Evolutionary conservation across 139 green algal genomes (phyloP), one percentile per base, ranked within the genome.

Genomic region (Eudorina sp.): DNA sequence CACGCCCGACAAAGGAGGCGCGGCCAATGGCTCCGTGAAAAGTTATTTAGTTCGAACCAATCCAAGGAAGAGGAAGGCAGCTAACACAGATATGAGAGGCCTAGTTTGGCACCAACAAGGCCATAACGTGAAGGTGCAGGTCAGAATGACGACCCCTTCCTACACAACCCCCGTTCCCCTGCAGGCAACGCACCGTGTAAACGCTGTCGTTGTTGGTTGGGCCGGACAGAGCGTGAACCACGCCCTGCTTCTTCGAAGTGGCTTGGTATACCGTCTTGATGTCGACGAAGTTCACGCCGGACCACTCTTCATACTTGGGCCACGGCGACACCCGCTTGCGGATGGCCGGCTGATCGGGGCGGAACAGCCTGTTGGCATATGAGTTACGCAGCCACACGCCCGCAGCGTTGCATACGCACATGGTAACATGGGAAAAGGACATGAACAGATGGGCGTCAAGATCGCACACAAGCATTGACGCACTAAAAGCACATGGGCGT

Each of bases 321-420:
- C 74, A 83, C 19, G 74, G 74, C 74, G 48, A 46, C 48, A 83
- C 74, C 46, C 74, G 48, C 74, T 83, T 83, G n/a, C n/a, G n/a
- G n/a, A n/a, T n/a, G 16, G n/a, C 48, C 74, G 66, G 74, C 74
- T 14, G 13, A 48, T 83, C 74, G 3, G 74, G 66, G 74, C 46
- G 74, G 74, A 83, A 83, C 31, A 68, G 74, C 74, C 74, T 83
- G 74, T 34, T 25, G 41, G 43, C 70, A 58, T 21, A 5, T 38
- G 23, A 41, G 70, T 58, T 79, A 36, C 48, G 68, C 68, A 16
- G 36, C 29, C 68, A 76, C 38, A 11, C 38, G n/a, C 68, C 51
- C 19, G 31, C 16, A 38, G 68, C 51, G 5, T 38, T 16, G 68
- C 68, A 76, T 36, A 77, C 70, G 58, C 58, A 58, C 70, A 58